Percentiles rank a stretch among this genome's conserved stretches.
These are phyloP conservation scores for Clavispora carvajalis DNA, from an alignment of 805 yeast genomes.

Conservation along the genomic window DNA sequence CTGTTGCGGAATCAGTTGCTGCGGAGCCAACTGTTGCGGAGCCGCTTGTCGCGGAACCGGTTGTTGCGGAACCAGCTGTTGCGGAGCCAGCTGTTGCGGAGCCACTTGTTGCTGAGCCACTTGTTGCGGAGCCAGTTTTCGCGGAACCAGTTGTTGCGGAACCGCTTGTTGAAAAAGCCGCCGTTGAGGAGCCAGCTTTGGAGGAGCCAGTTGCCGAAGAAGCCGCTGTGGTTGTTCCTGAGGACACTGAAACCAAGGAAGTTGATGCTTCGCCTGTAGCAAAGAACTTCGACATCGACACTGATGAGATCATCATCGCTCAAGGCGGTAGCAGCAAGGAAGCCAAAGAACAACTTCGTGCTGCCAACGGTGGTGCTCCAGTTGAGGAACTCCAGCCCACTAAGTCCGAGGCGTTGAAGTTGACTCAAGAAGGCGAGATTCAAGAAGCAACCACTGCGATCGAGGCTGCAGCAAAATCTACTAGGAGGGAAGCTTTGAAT, in stretches of 20 bases:
- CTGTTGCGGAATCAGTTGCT: too few relatives aligned
- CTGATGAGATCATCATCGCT: slow-evolving; percentile 34
- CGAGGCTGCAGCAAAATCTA: not conserved
- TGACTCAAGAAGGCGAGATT: slow-evolving; percentile 30
- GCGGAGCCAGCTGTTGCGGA: too few relatives aligned
- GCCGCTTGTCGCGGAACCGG: too few relatives aligned
- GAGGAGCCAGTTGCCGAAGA: slow-evolving; percentile 12
- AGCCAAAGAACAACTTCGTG: slow-evolving; percentile 30
- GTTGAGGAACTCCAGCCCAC: slow-evolving; percentile 41
- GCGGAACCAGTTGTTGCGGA: slow-evolving; percentile 6
- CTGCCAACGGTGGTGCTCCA: slow-evolving; percentile 30
- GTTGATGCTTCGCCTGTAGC: slow-evolving; percentile 15
- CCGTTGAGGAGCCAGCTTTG: slow-evolving; percentile 1
- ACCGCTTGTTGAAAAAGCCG: slow-evolving; percentile 4
- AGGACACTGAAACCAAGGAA: slow-evolving; percentile 9
- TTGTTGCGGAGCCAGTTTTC: too few relatives aligned
- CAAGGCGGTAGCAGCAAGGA: slow-evolving; percentile 27
- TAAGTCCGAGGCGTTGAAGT: slow-evolving; percentile 31
- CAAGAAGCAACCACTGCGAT: slow-evolving; percentile 2
- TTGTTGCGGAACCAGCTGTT: too few relatives aligned
- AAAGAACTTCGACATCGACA: slow-evolving; percentile 4
- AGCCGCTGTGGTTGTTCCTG: slow-evolving; percentile 1
- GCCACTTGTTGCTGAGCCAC: too few relatives aligned
- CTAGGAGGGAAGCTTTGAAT: slow-evolving; percentile 6
- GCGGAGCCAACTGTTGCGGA: too few relatives aligned